Percentiles rank a stretch among this genome's conserved stretches.
Conservation (phyloP, 176 grass and related monocot genomes). For the Miscanthus lutarioriparius region DNA sequence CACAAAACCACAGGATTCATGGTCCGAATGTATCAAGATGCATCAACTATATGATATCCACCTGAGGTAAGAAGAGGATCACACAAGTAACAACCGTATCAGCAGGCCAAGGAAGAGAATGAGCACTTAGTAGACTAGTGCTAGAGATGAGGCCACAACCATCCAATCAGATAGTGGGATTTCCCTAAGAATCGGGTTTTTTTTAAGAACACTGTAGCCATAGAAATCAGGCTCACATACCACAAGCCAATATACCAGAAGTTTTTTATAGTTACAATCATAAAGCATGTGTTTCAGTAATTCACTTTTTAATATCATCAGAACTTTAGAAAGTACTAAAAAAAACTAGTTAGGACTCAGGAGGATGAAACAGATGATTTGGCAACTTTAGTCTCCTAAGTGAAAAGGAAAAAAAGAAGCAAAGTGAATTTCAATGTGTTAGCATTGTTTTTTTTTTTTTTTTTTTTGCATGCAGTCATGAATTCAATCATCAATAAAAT, state of each 20-base stretch:
- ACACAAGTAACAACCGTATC: neutral
- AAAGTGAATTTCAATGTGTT: neutral
- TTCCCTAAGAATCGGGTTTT: neutral
- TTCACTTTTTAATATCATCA: neutral
- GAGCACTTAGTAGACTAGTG: neutral
- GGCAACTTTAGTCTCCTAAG: neutral
- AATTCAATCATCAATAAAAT: neutral
- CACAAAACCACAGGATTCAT: neutral
- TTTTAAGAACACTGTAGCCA: neutral
- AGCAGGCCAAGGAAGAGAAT: neutral
- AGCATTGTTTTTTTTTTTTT: neutral
- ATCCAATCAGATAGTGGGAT: neutral
- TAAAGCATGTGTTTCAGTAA: neutral
- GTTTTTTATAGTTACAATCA: neutral
- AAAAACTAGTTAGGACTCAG: neutral
- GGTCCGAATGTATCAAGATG: neutral
- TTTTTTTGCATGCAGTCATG: neutral
- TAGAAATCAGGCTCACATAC: neutral
- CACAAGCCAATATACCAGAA: neutral
- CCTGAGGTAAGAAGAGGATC: neutral
- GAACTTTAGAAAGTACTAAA: neutral
- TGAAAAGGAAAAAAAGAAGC: neutral
- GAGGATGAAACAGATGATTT: neutral
- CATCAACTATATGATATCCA: neutral
- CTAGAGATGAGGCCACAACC: neutral